A percentile compares a stretch with the other conserved stretches of the same genome.
Evolutionary conservation across 179 eudicot genomes (phyloP).

Genomic region (Corrigiola litoralis): DNA sequence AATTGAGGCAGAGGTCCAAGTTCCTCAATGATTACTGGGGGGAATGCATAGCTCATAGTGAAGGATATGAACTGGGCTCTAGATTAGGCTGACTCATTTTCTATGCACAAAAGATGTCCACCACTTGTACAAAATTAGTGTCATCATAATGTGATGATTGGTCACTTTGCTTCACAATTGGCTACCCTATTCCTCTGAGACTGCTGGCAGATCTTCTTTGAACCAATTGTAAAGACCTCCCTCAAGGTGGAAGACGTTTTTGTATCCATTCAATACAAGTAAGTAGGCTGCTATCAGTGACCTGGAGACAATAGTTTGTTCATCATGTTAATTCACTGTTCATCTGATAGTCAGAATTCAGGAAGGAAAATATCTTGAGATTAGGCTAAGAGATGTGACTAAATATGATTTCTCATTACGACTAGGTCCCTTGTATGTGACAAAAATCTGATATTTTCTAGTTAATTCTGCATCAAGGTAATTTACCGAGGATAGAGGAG

Average conservation of each 20-base stretch:
- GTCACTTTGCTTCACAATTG: conserved; percentile 3
- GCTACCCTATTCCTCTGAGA: conserved; percentile 43
- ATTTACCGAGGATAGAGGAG: too few relatives aligned
- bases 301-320: conserved; percentile 38
- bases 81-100: conserved; percentile 17
- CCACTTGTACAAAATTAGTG: conserved; percentile 27
- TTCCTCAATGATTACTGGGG: conserved; percentile 22
- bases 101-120: conserved; percentile 19
- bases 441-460: neutral
- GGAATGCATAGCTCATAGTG: conserved; percentile 9
- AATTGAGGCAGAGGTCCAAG: conserved; percentile 10
- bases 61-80: conserved; percentile 13
- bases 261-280: conserved; percentile 84
- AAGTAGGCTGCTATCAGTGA: conserved; percentile 95
- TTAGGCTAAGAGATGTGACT: neutral
- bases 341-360: too few relatives aligned
- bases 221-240: conserved; percentile 89
- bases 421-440: neutral
- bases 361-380: too few relatives aligned
- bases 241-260: conserved; percentile 87
- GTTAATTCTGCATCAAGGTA: neutral
- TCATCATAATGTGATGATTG: conserved; percentile 14
- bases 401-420: neutral
- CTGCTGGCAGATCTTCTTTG: conserved; percentile 75
- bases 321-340: neutral